Evolutionary conservation across 805 yeast genomes (phyloP), one percentile per base, ranked within the genome.

Genomic region (Yamadazyma scolyti): DNA sequence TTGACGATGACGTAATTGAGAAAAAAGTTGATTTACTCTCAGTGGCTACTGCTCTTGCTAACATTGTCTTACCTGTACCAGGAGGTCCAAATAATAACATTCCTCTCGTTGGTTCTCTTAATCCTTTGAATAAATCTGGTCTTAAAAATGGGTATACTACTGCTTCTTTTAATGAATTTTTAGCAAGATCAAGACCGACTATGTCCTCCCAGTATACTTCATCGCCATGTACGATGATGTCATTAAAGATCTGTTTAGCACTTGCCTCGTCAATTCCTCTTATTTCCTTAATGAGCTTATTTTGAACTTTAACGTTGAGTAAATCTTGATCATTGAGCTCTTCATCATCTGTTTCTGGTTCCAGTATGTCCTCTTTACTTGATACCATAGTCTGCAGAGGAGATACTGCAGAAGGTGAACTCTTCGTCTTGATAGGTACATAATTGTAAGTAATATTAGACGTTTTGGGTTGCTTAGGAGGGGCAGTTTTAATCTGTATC

Each of bases 41-140:
- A 2, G 94, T 85, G 2, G 97, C 97, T 3, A 93, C 97, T 0
- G 97, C 96, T 42, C 96, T 70, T 0, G 97, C 97, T 44, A 90
- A 71, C 97, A 90, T 89, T 1, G 97, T 89, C 52, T 93, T 90
- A 34, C 97, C 97, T 0, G 97, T 90, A n/a, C 98, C 98, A 0
- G 97, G 97, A 2, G 98, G 97, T 0, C 98, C 98, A 64, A 88
- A 90, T 24, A 90, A 60, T 13, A 90, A 67, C 95, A 93, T 87
- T n/a, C 97, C 97, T 36, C 95, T 65, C 0, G 95, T 89, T 0
- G 97, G 97, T 59, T 89, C 97, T 44, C 97, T 69, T 31, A 90
- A 62, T 0, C 97, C 97, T 37, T 77, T 74, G 53, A 90, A 93
- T 35, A 90, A 66, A 58, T 90, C 97, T 0, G 97, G 98, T 30